These are phyloP conservation scores for Dactylorhiza incarnata DNA, from an alignment of 106 monocot genomes.

Conservation along the genomic window DNA sequence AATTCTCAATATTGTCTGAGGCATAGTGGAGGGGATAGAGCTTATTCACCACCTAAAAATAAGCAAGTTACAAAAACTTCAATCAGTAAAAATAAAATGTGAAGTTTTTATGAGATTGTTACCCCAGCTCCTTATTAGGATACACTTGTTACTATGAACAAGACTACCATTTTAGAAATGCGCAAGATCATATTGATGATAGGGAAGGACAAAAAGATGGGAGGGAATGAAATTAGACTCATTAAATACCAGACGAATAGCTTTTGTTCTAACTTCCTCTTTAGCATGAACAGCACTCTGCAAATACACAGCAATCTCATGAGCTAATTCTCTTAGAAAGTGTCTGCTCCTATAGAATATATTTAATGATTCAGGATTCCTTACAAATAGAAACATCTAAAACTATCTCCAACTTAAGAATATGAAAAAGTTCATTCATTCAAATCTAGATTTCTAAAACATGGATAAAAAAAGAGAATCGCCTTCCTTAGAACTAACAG, in stretches of 20 bases:
- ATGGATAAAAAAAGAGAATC: background rate
- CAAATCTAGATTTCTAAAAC: background rate
- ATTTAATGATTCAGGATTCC: background rate
- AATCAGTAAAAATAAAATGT: constrained; percentile 3
- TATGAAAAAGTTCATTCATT: background rate
- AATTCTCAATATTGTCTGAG: constrained; percentile 69
- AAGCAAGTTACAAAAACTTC: background rate
- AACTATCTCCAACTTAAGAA: background rate
- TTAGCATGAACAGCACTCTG: constrained; percentile 87
- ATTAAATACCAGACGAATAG: constrained; percentile 77
- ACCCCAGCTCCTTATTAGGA: background rate
- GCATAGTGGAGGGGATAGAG: constrained; percentile 70
- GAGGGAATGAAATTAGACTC: background rate
- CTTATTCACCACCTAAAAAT: constrained; percentile 80
- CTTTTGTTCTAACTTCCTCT: constrained; percentile 93
- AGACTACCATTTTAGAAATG: background rate
- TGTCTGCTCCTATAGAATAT: background rate
- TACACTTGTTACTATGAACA: background rate
- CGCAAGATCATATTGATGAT: background rate
- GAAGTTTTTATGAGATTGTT: background rate
- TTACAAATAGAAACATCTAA: background rate
- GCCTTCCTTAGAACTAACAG: background rate
- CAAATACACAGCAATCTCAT: constrained; percentile 4
- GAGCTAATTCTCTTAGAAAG: background rate
- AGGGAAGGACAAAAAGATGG: background rate